phyloP scores from a whole-genome alignment of 352 stramenopile genomes.

The Phytophthora litchii region DNA sequence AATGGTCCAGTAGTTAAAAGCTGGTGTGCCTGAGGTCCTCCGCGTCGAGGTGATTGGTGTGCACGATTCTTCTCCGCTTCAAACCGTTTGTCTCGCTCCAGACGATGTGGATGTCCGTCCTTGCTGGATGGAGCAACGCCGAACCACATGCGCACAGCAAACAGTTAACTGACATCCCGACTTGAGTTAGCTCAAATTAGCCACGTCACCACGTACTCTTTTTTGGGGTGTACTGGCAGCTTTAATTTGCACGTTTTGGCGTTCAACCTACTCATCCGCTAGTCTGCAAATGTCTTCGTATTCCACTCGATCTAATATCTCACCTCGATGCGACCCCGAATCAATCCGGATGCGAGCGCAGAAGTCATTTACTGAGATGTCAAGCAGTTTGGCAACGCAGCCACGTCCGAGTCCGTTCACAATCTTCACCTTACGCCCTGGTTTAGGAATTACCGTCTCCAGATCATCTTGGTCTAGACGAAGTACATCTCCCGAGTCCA shows the following conservation, averaged over 20 bases:
- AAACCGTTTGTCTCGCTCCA: slow-evolving; percentile 23
- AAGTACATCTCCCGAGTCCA: slow-evolving; percentile 84
- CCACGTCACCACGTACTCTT: neutral
- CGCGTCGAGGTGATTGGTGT: slow-evolving; percentile 15
- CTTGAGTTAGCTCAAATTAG: slow-evolving; percentile 2
- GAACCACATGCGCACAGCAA: slow-evolving; percentile 59
- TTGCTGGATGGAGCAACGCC: slow-evolving; percentile 62
- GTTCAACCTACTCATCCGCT: slow-evolving; percentile 41
- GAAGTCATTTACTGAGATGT: slow-evolving; percentile 75
- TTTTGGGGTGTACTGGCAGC: neutral
- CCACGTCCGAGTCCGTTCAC: slow-evolving; percentile 76
- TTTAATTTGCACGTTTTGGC: neutral
- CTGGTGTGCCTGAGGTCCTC: neutral
- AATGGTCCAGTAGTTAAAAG: slow-evolving; percentile 5
- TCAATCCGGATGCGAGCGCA: slow-evolving; percentile 70
- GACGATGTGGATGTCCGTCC: slow-evolving; percentile 41
- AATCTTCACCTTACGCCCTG: slow-evolving; percentile 70
- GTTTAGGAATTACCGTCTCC: slow-evolving; percentile 89
- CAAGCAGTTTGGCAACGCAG: slow-evolving; percentile 63
- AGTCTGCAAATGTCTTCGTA: slow-evolving; percentile 88
- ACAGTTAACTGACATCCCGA: neutral
- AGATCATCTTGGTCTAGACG: slow-evolving; percentile 89
- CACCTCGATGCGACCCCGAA: slow-evolving; percentile 59
- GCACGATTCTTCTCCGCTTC: slow-evolving; percentile 13
- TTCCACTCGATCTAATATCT: slow-evolving; percentile 73